These are phyloP conservation scores for Lotus japonicus DNA, from an alignment of 306 rosid genomes.

Conservation along the genomic window DNA sequence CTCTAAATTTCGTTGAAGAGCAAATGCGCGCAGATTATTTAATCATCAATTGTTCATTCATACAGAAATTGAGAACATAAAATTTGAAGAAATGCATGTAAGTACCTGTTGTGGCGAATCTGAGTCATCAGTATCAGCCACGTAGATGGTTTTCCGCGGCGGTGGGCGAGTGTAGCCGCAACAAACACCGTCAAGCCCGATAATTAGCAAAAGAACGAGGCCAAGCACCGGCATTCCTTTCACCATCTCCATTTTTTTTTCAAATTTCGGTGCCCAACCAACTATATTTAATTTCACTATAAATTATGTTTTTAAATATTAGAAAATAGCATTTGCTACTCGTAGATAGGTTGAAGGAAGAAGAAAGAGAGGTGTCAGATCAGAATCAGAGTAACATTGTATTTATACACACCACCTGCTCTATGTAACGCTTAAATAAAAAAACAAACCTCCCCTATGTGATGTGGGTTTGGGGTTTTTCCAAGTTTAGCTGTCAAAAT, in stretches of 20 bases:
- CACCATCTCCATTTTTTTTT: not conserved
- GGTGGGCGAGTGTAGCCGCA: constrained; percentile 34
- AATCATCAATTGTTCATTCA: not conserved
- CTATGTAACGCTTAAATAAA: too few relatives aligned
- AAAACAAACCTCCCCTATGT: too few relatives aligned
- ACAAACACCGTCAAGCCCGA: not conserved
- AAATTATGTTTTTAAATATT: too few relatives aligned
- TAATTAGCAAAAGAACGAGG: not conserved
- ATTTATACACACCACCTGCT: not conserved
- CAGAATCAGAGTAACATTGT: not conserved
- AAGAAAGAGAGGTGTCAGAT: not conserved
- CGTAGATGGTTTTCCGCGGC: constrained; percentile 14
- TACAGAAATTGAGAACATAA: not conserved
- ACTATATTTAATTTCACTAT: too few relatives aligned
- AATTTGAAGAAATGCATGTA: not conserved
- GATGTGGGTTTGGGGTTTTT: not conserved
- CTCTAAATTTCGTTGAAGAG: too few relatives aligned
- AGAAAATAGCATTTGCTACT: too few relatives aligned
- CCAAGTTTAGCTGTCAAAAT: not conserved
- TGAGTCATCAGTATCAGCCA: not conserved
- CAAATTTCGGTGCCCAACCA: not conserved
- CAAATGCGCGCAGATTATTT: not conserved
- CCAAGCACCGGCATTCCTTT: not conserved
- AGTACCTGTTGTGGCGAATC: constrained; percentile 34
- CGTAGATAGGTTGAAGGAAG: not conserved